A percentile compares a stretch with the other conserved stretches of the same genome.
phyloP scores from a whole-genome alignment of 805 yeast genomes.

The Kuraishia ogatae region DNA sequence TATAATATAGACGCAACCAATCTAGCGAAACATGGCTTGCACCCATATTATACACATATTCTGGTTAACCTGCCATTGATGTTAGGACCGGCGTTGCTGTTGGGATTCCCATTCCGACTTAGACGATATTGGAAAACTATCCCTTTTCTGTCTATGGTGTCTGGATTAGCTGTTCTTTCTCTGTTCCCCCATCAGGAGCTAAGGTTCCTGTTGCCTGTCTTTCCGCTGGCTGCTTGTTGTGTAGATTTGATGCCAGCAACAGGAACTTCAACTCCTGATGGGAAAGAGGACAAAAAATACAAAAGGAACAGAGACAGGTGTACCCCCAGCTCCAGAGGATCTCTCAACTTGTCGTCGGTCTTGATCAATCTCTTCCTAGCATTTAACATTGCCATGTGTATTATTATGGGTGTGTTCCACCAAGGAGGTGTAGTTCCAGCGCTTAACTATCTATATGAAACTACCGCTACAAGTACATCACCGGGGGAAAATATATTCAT shows the following conservation, averaged over 20 bases:
- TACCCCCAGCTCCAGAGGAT: too few species aligned
- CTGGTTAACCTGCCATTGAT: conserved; percentile 71
- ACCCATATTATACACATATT: conserved; percentile 67
- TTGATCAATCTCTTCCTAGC: conserved; percentile 41
- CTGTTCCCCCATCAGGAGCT: conserved; percentile 87
- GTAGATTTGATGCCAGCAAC: conserved; percentile 28
- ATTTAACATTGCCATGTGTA: conserved; percentile 52
- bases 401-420: conserved; percentile 73
- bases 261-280: too few species aligned
- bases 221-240: conserved; percentile 62
- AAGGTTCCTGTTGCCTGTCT: conserved; percentile 73
- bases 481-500: conserved; percentile 27
- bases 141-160: conserved; percentile 49
- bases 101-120: conserved; percentile 32
- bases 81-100: conserved; percentile 61
- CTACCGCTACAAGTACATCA: neutral
- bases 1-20: conserved; percentile 60
- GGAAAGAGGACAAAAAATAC: too few species aligned
- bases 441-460: conserved; percentile 28
- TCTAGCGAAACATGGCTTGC: conserved; percentile 74
- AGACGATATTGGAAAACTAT: conserved; percentile 36
- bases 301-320: too few species aligned
- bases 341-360: conserved; percentile 13
- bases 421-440: conserved; percentile 87
- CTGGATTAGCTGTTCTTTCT: conserved; percentile 60